Evolutionary conservation across 495 filamentous ascomycete genomes (phyloP), one percentile per base, ranked within the genome.

Genomic region (Aspergillus nanangensis): DNA sequence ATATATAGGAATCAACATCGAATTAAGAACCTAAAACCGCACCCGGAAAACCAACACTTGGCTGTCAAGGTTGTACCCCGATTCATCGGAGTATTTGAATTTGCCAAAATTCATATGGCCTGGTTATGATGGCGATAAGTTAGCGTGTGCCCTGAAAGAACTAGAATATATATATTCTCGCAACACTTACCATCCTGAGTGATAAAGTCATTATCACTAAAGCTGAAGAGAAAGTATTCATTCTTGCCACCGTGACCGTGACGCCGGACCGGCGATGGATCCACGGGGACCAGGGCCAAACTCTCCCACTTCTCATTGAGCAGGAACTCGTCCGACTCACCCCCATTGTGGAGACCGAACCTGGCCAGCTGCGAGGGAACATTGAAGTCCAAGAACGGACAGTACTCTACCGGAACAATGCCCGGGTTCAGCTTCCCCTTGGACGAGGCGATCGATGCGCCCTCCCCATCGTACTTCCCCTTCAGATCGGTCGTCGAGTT

Each of bases 271-370:
- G 51, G 36, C 53, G 45, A 2, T 13, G 59, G 55, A 52, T 83
- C 72, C 8, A 82, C 82, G 1, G 86, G 84, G 5, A 83, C 71
- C 37, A 88, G 56, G 8, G 79, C 76, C 21, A 93, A 56, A 27
- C 76, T 74, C 69, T 93, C 87, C 88, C 87, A 93, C 58, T 91
- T 93, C 72, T 91, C 87, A 60, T 91, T 87, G 52, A 88, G 60
- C 20, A 88, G 60, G 1, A 56, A 49, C 8, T 52, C 45, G 56
- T 84, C 75, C 53, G 79, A 72, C 1, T 58, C 60, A 0, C 79
- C 81, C 2, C 86, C 84, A 52, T 90, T 88, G 50, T 86, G 82
- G 9, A 88, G 52, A 0, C 79, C 76, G 55, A 90, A 91, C 33
- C 78, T 76, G 31, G 71, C 76, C 19, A 91, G 69, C 66, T 91